These are phyloP conservation scores for Penicillium flavigenum DNA, from an alignment of 495 filamentous ascomycete species.

Conservation along the genomic window DNA sequence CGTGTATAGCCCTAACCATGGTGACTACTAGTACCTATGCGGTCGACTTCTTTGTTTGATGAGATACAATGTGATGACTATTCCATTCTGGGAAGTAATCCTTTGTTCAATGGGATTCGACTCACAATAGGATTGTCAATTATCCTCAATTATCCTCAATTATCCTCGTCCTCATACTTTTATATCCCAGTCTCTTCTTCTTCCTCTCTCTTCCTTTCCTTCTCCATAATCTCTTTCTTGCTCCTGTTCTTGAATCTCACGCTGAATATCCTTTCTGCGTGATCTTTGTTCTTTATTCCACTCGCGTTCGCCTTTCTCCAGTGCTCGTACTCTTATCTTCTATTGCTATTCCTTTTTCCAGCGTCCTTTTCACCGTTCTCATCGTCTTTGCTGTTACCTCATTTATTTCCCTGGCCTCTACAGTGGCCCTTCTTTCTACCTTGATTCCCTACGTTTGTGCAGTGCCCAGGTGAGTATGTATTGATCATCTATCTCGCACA, in stretches of 20 bases:
- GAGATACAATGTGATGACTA: not conserved
- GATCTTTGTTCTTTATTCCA: not conserved
- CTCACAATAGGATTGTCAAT: not conserved
- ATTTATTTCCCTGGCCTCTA: not conserved
- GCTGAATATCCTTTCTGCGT: not conserved
- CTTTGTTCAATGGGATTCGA: not conserved
- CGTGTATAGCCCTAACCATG: not conserved
- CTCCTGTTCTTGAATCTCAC: not conserved
- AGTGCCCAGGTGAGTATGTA: not conserved
- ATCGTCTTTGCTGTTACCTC: not conserved
- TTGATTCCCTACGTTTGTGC: not conserved
- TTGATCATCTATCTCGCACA: not conserved
- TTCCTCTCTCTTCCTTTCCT: not conserved
- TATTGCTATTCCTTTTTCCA: too few relatives aligned
- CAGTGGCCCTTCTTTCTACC: not conserved
- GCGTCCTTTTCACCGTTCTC: not conserved
- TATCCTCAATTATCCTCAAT: not conserved
- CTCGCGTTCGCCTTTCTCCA: not conserved
- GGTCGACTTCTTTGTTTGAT: not conserved
- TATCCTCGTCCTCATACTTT: not conserved
- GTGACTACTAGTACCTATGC: not conserved
- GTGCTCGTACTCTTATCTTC: not conserved
- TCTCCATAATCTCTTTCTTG: not conserved
- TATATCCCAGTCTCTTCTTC: conserved; percentile 1
- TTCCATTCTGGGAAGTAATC: not conserved